Evolutionary conservation across 768 basidiomycete species (phyloP).

Genomic region (Termitomyces titanicus): DNA sequence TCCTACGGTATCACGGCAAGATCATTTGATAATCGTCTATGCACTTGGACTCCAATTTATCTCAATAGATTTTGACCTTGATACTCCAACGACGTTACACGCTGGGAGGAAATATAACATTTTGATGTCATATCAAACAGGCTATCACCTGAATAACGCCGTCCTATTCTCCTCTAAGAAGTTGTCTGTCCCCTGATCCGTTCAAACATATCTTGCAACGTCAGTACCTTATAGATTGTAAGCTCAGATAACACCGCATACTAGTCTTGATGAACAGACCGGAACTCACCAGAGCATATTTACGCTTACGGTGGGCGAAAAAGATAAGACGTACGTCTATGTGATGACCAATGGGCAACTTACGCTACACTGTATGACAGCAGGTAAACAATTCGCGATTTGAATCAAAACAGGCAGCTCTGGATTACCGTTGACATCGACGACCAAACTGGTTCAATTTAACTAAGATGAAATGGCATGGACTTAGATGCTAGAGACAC

Average conservation of each 20-base stretch:
- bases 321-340: conserved; percentile 7
- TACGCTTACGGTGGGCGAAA: conserved; percentile 11
- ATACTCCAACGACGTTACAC: conserved; percentile 19
- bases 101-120: conserved; percentile 24
- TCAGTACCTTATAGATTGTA: conserved; percentile 4
- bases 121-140: conserved; percentile 26
- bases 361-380: conserved; percentile 9
- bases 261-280: conserved; percentile 16
- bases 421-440: conserved; percentile 23
- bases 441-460: conserved; percentile 22
- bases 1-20: conserved; percentile 14
- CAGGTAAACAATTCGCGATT: neutral
- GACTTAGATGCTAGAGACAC: conserved; percentile 21
- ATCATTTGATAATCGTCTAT: neutral
- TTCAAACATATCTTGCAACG: conserved; percentile 20
- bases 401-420: neutral
- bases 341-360: conserved; percentile 9
- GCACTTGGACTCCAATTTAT: neutral
- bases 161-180: conserved; percentile 21
- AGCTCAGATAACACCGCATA: neutral
- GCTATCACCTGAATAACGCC: conserved; percentile 24
- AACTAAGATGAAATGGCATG: conserved; percentile 20
- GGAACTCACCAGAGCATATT: conserved; percentile 21
- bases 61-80: conserved; percentile 19
- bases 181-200: conserved; percentile 19